Conservation (phyloP, 1,284 basidiomycete species). For the Xanthoconium separans region DNA sequence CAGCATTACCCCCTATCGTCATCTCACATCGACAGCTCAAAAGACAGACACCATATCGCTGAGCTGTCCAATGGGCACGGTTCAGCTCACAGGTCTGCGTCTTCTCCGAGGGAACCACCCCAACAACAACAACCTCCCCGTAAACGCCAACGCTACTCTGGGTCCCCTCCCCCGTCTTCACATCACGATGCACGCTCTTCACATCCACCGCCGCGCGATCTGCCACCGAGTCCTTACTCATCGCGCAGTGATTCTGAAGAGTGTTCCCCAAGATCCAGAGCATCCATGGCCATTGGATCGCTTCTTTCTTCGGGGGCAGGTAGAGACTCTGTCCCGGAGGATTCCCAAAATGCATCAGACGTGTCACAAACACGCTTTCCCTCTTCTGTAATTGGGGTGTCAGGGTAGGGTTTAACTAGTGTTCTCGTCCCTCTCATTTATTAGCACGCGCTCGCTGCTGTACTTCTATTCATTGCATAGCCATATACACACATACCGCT, state of each 20-base stretch:
- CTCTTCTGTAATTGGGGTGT: slow-evolving; percentile 22
- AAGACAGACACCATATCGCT: slow-evolving; percentile 16
- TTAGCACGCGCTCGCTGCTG: slow-evolving; percentile 20
- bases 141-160: slow-evolving; percentile 50
- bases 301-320: slow-evolving; percentile 30
- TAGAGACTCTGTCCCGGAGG: slow-evolving; percentile 28
- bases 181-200: slow-evolving; percentile 26
- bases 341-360: slow-evolving; percentile 24
- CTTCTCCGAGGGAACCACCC: slow-evolving; percentile 23
- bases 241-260: slow-evolving; percentile 37
- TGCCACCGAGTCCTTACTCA: slow-evolving; percentile 36
- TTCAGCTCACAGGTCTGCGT: slow-evolving; percentile 8
- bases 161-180: slow-evolving; percentile 30
- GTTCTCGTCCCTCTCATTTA: slow-evolving; percentile 14
- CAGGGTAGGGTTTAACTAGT: slow-evolving; percentile 13
- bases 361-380: slow-evolving; percentile 23
- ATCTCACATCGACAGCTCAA: slow-evolving; percentile 16
- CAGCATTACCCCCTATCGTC: slow-evolving; percentile 25
- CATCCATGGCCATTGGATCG: slow-evolving; percentile 35
- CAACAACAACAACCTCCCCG: slow-evolving; percentile 27
- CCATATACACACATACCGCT: slow-evolving; percentile 19
- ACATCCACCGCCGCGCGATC: slow-evolving; percentile 32
- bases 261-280: slow-evolving; percentile 34
- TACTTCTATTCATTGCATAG: slow-evolving; percentile 28
- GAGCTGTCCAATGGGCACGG: slow-evolving; percentile 19